Evolutionary conservation across 768 basidiomycete genomes (phyloP).

Genomic region (Leucocoprinus birnbaumii): DNA sequence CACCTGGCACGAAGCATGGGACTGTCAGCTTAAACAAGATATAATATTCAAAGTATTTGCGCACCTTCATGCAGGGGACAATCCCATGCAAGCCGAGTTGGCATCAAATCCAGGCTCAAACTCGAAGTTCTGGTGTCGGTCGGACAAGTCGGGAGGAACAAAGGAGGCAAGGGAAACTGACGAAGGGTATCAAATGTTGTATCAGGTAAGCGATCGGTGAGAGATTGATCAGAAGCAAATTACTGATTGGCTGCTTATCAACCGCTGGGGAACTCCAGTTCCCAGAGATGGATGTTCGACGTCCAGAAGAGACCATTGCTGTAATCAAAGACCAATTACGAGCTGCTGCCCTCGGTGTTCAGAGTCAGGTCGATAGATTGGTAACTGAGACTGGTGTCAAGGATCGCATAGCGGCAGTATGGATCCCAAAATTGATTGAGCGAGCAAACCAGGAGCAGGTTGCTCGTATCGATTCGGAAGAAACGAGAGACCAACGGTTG

Average conservation of each 20-base stretch:
- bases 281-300: no score
- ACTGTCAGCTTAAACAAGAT: conserved; percentile 21
- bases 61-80: conserved; percentile 27
- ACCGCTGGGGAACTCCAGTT: no score
- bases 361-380: no score
- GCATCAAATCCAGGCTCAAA: conserved; percentile 20
- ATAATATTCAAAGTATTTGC: conserved; percentile 23
- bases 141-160: conserved; percentile 21
- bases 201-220: conserved; percentile 2
- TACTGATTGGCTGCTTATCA: conserved; percentile 1
- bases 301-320: no score
- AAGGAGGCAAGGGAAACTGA: conserved; percentile 17
- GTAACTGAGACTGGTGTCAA: no score
- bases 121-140: conserved; percentile 21
- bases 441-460: no score
- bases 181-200: conserved; percentile 18
- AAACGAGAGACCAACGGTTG: not conserved
- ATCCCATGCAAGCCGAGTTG: conserved; percentile 28
- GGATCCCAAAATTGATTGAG: no score
- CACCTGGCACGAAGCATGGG: conserved; percentile 22
- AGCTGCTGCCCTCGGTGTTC: no score
- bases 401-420: no score
- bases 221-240: not conserved
- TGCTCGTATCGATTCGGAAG: no score
- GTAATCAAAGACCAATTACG: no score